phyloP scores from a whole-genome alignment of 73 alveolate genomes.

The Symbiodinium natans region DNA sequence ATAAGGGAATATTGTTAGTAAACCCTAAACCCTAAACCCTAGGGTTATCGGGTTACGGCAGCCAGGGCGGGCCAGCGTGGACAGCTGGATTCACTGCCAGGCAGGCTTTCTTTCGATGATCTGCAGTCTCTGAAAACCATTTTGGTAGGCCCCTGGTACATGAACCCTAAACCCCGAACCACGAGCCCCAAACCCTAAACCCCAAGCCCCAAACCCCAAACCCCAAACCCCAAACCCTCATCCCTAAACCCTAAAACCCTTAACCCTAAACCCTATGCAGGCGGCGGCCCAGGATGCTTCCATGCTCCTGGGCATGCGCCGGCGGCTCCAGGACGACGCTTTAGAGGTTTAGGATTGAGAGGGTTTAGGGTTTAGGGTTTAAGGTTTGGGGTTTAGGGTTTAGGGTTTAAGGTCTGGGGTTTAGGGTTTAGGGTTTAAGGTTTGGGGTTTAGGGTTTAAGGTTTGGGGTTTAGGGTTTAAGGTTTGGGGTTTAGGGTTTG shows the following conservation, averaged over 20 bases:
- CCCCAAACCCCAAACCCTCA: no score
- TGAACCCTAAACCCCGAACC: no score
- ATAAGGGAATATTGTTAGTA: no score
- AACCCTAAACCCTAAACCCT: not conserved
- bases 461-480: not conserved
- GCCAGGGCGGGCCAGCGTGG: conserved; percentile 50
- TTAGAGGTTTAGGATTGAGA: not conserved
- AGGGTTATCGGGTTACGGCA: no score
- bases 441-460: not conserved
- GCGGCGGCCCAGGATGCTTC: conserved; percentile 87
- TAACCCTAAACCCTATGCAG: not conserved
- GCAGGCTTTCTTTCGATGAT: not conserved
- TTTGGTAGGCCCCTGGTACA: no score
- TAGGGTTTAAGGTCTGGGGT: not conserved
- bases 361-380: not conserved
- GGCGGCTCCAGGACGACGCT: conserved; percentile 54
- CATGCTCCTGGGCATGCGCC: conserved; percentile 75
- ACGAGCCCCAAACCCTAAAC: no score
- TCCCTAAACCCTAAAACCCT: no score
- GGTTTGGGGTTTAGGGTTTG: not conserved
- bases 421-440: not conserved
- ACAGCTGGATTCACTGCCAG: conserved; percentile 91
- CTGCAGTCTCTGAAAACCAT: no score
- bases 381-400: not conserved
- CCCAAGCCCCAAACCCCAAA: no score